Percentiles rank a stretch among this genome's conserved stretches.
phyloP scores from a whole-genome alignment of 345 rosid genomes.

The Lenwebbia sp. region DNA sequence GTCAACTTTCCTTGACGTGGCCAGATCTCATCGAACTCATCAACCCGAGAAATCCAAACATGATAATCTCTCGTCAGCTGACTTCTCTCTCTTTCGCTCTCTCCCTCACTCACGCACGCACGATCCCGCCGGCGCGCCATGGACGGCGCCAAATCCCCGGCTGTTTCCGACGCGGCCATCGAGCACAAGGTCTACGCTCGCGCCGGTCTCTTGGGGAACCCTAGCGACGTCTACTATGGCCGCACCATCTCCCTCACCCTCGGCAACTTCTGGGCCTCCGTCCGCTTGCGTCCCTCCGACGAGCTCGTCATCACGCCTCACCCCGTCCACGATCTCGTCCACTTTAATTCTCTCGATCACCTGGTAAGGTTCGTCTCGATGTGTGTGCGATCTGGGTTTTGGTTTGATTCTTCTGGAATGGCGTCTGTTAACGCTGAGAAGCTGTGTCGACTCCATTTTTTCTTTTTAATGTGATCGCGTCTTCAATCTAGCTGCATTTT shows the following conservation, averaged over 20 bases:
- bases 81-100: neutral
- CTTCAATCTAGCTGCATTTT: neutral
- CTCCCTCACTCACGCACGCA: neutral
- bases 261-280: constrained; percentile 71
- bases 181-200: constrained; percentile 56
- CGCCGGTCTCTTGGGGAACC: constrained; percentile 63
- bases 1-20: neutral
- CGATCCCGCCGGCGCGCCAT: neutral
- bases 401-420: too few species aligned
- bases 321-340: too few species aligned
- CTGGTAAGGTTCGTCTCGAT: too few species aligned
- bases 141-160: neutral
- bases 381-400: too few species aligned
- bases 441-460: constrained; percentile 5
- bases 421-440: too few species aligned
- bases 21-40: too few species aligned
- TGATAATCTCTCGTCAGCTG: too few species aligned
- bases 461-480: neutral
- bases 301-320: constrained; percentile 65
- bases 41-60: too few species aligned
- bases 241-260: constrained; percentile 55
- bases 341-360: too few species aligned
- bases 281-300: constrained; percentile 49
- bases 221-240: constrained; percentile 72
- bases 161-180: constrained; percentile 3